Percentiles rank a stretch among this genome's conserved stretches.
These are phyloP conservation scores for Zymoseptoria pseudotritici DNA, from an alignment of 2,329 filamentous ascomycete species.

Conservation along the genomic window DNA sequence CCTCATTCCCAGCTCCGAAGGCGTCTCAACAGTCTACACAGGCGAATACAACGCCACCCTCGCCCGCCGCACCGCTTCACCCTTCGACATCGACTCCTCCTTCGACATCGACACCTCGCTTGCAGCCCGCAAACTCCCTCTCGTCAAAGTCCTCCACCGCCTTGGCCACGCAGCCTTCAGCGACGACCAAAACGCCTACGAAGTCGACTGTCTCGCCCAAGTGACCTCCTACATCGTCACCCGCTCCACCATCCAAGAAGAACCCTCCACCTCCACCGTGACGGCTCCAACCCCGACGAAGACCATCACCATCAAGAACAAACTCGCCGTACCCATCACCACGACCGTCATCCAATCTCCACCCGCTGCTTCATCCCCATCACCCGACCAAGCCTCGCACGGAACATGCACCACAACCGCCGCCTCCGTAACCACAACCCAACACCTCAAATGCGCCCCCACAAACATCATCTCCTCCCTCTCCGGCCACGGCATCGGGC, in stretches of 20 bases:
- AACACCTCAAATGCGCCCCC: constrained; percentile 23
- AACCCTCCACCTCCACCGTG: constrained; percentile 15
- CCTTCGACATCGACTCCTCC: constrained; percentile 7
- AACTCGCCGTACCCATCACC: constrained; percentile 14
- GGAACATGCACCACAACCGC: constrained; percentile 18
- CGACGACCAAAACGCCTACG: constrained; percentile 12
- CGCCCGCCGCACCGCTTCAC: constrained; percentile 18
- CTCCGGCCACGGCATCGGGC: constrained; percentile 19
- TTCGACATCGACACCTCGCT: constrained; percentile 2
- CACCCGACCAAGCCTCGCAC: constrained; percentile 2
- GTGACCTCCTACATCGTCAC: constrained; percentile 18
- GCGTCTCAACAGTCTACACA: constrained; percentile 19
- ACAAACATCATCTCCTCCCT: constrained; percentile 21
- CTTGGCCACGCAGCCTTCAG: constrained; percentile 12
- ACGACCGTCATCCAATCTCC: constrained; percentile 10
- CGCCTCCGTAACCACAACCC: constrained; percentile 20
- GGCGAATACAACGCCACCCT: constrained; percentile 16
- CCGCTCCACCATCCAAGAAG: constrained; percentile 11
- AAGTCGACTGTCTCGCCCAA: constrained; percentile 19
- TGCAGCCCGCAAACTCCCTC: constrained; percentile 1
- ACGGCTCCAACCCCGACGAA: constrained; percentile 16
- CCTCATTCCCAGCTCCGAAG: constrained; percentile 4
- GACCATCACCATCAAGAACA: constrained; percentile 10
- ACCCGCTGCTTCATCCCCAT: not conserved
- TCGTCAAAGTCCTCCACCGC: constrained; percentile 11